Evolutionary conservation across 495 filamentous ascomycete species (phyloP).

Genomic region (Darksidea phi): DNA sequence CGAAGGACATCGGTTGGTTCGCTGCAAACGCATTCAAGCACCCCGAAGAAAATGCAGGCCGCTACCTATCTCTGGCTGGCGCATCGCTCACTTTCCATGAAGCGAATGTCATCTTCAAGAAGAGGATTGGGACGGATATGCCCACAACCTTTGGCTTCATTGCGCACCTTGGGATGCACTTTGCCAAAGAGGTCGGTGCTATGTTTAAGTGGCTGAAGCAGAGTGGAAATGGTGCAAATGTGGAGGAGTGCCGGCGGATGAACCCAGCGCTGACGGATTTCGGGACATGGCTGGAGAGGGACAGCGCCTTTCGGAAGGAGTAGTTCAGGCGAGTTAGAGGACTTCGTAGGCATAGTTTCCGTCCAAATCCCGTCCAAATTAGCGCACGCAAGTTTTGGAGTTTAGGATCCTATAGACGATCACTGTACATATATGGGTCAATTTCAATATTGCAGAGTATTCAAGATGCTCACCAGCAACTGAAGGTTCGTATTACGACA

Average conservation of each 20-base stretch:
- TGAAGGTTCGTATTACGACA: too few relatives aligned
- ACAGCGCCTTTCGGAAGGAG: slow-evolving; percentile 43
- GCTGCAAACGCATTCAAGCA: slow-evolving; percentile 59
- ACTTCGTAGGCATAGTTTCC: too few relatives aligned
- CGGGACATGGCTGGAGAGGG: slow-evolving; percentile 59
- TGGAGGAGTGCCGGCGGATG: slow-evolving; percentile 51
- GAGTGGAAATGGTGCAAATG: slow-evolving; percentile 59
- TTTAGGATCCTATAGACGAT: too few relatives aligned
- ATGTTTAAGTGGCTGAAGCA: slow-evolving; percentile 67
- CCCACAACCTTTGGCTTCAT: slow-evolving; percentile 44
- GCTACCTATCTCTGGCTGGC: slow-evolving; percentile 56
- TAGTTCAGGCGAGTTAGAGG: too few relatives aligned
- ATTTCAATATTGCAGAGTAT: too few relatives aligned
- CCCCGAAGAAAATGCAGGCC: slow-evolving; percentile 48
- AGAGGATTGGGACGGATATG: slow-evolving; percentile 49
- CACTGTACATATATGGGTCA: too few relatives aligned
- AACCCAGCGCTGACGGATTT: slow-evolving; percentile 59
- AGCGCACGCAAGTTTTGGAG: too few relatives aligned
- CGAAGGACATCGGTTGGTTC: slow-evolving; percentile 63
- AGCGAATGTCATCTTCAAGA: slow-evolving; percentile 51
- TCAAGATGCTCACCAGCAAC: too few relatives aligned
- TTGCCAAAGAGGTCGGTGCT: slow-evolving; percentile 52
- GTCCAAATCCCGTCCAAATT: too few relatives aligned
- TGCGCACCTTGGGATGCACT: slow-evolving; percentile 39
- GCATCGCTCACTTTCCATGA: slow-evolving; percentile 56